Percentiles rank a stretch among this genome's conserved stretches.
Evolutionary conservation across 2,329 filamentous ascomycete species (phyloP).

Genomic region (Neonectria hederae): DNA sequence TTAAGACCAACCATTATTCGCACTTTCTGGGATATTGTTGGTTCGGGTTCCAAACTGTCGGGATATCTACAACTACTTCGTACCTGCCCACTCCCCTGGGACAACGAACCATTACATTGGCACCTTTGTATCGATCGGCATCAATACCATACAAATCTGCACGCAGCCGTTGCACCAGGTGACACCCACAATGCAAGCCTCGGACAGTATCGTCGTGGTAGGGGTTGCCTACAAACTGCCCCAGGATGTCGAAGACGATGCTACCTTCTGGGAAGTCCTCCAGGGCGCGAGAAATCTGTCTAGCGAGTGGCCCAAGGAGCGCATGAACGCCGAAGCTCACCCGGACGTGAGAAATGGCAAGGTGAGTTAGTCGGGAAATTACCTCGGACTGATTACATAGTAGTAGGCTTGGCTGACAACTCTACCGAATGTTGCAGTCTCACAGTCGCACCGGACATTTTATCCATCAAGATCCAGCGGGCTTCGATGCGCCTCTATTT

Average conservation of each 20-base stretch:
- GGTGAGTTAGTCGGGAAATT: background rate
- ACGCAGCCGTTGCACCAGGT: background rate
- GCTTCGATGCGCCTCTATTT: background rate
- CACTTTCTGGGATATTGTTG: background rate
- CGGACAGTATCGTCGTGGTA: slow-evolving; percentile 44
- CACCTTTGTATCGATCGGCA: background rate
- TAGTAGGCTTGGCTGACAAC: background rate
- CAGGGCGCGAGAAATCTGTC: slow-evolving; percentile 11
- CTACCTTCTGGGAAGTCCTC: slow-evolving; percentile 48
- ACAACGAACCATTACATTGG: background rate
- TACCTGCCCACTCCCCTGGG: background rate
- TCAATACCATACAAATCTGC: background rate
- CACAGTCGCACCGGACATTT: background rate
- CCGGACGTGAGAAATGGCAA: background rate
- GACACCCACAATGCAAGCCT: background rate
- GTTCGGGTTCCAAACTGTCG: background rate
- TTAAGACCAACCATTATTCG: background rate
- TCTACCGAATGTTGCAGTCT: background rate
- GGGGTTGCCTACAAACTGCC: slow-evolving; percentile 52
- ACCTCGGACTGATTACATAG: too few species aligned
- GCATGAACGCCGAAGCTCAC: background rate
- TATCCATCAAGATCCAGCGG: background rate
- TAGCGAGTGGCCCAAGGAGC: background rate
- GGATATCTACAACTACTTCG: background rate
- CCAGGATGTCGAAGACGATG: slow-evolving; percentile 44